Base-by-base conservation (phyloP, 2,329 filamentous ascomycete genomes). In the Alternaria ethzedia region DNA sequence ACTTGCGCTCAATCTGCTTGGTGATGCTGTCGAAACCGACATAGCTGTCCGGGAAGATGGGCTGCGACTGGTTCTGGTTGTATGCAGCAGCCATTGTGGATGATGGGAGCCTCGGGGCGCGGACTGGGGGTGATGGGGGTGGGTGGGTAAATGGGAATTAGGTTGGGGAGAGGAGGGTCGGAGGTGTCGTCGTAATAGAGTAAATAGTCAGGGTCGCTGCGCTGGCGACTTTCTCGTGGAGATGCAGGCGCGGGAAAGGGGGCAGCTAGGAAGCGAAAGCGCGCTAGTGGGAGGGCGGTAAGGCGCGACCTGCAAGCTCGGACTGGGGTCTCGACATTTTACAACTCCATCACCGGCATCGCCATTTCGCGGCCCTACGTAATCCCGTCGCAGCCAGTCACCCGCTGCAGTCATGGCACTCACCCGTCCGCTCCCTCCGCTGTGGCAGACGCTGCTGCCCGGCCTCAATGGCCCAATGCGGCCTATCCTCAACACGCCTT, bases 21-120 rank as follows among this genome's bases (percentile, higher is more conserved):
- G 96, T 99, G 88, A 99, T 99, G 87, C 94, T 97, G 87, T 99
- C 96, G 87, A 99, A 99, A 89, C 96, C 96, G 83, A 99, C 96
- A 88, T 98, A 96, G 91, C 91, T 97, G 83, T 96, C 91, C 79
- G 96, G 96, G 84, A 93, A 96, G 81, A 91, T 88, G 71, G 85
- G 85, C 77, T 83, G 80, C 61, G 62, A 79, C 62, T 91, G 88
- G 78, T 89, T 80, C 64, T 91, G 89, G 78, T 51, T 51, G 49
- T 89, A 89, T 78, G 88, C 85, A 79, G 89, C 80, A 77, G 90
- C 89, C 88, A 91, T 90, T 78, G 78, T 69, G 77, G 71, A 67
- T 63, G 69, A 67, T 59, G 63, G 43, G 65, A 50, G 74, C 71
- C 73, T 75, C 70, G 69, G 62, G 56, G 69, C 66, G 63, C 65